Evolutionary conservation across 768 basidiomycete genomes (phyloP), one percentile per base, ranked within the genome.

Genomic region (Boletus fagicola): DNA sequence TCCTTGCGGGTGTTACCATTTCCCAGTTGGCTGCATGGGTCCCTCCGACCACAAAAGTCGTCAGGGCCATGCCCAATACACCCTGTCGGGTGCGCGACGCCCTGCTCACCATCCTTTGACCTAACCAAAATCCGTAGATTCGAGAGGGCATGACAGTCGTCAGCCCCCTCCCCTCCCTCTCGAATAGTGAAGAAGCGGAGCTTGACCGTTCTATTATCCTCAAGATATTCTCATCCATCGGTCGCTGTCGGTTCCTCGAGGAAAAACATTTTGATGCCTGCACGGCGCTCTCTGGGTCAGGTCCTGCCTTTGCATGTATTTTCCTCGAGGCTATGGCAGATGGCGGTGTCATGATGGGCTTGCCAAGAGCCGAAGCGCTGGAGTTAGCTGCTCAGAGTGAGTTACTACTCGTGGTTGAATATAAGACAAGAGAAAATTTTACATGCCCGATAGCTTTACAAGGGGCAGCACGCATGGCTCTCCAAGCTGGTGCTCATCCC

Each of bases 281-380:
- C 70, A 99, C 97, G 0, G 97, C 97, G 12, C 80, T 99, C 4
- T 93, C 92, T 16, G 97, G 95, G 0, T 94, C 93, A 8, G 97
- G 97, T 0, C 97, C 97, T 39, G 97, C 97, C 0, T 98, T 99
- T 73, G 94, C 93, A 1, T 94, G 93, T 63, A 86, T 98, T 49
- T 93, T 98, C 66, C 80, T 99, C 61, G 97, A 99, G 73, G 96
- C 97, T 0, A 97, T 99, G 94, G 89, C 94, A 1, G 97, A 98
- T 71, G 97, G 97, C 28, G 97, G 94, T 44, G 97, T 98, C 46
- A 98, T 99, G 96, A 98, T 98, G 97, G 97, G 97, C 31, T 75
- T 99, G 51, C 97, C 97, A 4, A 80, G 97, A 59, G 83, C 86
- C 2, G 97, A 98, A 72, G 94, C 97, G 5, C 75, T 98, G 43